phyloP scores from a whole-genome alignment of 2,329 filamentous ascomycete species.

The Mycosphaerella arachidis region DNA sequence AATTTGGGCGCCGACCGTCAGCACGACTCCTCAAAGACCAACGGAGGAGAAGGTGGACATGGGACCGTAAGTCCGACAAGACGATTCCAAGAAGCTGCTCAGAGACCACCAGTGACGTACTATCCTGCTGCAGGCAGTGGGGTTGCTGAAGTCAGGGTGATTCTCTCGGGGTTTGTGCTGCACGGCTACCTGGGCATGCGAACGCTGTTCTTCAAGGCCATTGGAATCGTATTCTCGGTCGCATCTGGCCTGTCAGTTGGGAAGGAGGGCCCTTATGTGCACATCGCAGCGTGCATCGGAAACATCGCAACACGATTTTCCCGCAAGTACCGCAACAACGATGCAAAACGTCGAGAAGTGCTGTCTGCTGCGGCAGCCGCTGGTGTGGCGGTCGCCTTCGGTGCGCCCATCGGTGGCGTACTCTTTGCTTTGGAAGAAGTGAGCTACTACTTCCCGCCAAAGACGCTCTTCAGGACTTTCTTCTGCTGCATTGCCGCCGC shows the following conservation, averaged over 20 bases:
- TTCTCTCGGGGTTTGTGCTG: constrained; percentile 93
- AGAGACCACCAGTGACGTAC: constrained; percentile 73
- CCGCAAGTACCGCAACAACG: constrained; percentile 86
- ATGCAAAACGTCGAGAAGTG: constrained; percentile 88
- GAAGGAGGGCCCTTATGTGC: constrained; percentile 95
- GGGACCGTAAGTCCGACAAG: constrained; percentile 37
- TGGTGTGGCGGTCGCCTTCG: constrained; percentile 90
- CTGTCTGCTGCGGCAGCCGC: constrained; percentile 89
- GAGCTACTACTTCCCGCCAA: constrained; percentile 94
- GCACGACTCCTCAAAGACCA: constrained; percentile 33
- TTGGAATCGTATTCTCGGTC: constrained; percentile 80
- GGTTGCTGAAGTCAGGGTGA: constrained; percentile 94
- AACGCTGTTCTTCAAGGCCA: constrained; percentile 79
- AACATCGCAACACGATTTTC: constrained; percentile 96
- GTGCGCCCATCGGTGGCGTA: constrained; percentile 82
- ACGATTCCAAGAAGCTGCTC: constrained; percentile 36
- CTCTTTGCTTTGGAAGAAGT: constrained; percentile 94
- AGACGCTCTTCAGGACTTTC: constrained; percentile 94
- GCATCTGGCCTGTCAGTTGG: constrained; percentile 89
- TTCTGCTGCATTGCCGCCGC: constrained; percentile 94
- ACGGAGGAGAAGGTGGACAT: constrained; percentile 37
- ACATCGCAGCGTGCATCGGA: constrained; percentile 90
- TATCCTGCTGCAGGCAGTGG: constrained; percentile 95
- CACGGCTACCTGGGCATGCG: constrained; percentile 90
- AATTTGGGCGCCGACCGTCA: constrained; percentile 70